Base-by-base conservation (phyloP, 225 moss, liverwort and hornwort species). In the Physcomitrium patens region DNA sequence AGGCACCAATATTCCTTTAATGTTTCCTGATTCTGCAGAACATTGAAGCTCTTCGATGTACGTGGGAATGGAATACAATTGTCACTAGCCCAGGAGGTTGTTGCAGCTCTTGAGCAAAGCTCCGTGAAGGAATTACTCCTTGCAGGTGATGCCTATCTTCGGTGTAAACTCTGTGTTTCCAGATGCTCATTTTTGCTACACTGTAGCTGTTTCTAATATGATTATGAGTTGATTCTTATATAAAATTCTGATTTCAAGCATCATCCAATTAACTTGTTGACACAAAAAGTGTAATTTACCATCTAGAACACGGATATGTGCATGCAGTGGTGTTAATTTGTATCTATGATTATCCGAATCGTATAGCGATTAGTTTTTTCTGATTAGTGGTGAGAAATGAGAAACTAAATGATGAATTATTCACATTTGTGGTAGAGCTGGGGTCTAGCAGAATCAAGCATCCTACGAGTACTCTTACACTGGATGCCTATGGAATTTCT, bases 1-100 rank as follows among this genome's bases (percentile, higher is more conserved):
- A 70, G 2, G 14, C 44, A 18, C 23, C 43, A 59, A 42, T n/a
- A 45, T 79, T 49, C 78, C 69, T 44, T 64, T 41, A 70, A 58
- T 54, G 18, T 71, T 23, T 66, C 67, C n/a, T 28, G 53, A 48
- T 54, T 41, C 9, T 78, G 51, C 67, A 93, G 93, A 81, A 83
- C 90, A 43, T 78, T 94, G 85, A 90, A 90, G 81, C 76, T 88
- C 13, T 65, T 94, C 26, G 93, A 94, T 76, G 93, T 80, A 37
- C 89, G 93, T 48, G 93, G 73, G 58, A 94, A 94, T 76, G 80
- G 78, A 61, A 90, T 94, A 61, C 77, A 75, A 62, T 72, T 86
- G 67, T 70, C 83, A 72, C 71, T 85, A 58, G 77, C 84, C 54
- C 83, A 90, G 59, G 88, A 81, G 76, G 83, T 83, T 63, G 76